These are phyloP conservation scores for Nepenthes gracilis DNA, from an alignment of 148 eudicot species.

Conservation along the genomic window DNA sequence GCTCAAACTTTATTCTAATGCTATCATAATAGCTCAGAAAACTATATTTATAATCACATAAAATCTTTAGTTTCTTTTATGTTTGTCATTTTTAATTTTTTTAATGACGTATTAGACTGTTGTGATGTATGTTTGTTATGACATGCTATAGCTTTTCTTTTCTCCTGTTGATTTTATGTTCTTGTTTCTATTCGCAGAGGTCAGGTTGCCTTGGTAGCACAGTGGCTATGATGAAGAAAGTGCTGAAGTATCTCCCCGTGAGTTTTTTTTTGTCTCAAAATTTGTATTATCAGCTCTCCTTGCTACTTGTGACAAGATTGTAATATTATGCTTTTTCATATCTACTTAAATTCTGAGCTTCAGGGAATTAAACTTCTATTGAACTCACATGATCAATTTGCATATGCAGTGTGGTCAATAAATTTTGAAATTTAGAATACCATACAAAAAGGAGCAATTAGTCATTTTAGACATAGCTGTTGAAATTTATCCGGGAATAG, in stretches of 20 bases:
- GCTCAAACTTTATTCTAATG: too few species aligned
- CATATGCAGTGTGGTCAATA: too few species aligned
- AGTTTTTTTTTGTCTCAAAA: conserved; percentile 13
- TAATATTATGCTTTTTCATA: neutral
- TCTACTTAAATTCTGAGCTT: neutral
- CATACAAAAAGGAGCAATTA: too few species aligned
- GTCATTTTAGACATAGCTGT: too few species aligned
- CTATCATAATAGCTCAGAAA: too few species aligned
- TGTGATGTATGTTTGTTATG: neutral
- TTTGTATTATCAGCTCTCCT: neutral
- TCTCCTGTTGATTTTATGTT: neutral
- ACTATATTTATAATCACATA: too few species aligned
- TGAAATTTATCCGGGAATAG: too few species aligned
- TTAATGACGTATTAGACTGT: neutral
- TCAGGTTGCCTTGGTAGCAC: conserved; percentile 81
- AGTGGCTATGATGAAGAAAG: conserved; percentile 80
- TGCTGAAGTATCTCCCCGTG: conserved; percentile 68
- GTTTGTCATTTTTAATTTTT: too few species aligned
- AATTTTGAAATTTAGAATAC: too few species aligned
- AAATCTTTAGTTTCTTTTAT: too few species aligned
- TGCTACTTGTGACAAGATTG: neutral
- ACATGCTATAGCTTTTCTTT: neutral
- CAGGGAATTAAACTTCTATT: too few species aligned
- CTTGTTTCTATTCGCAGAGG: conserved; percentile 32
- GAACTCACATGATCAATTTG: too few species aligned